Evolutionary conservation across 2,329 filamentous ascomycete genomes (phyloP), one percentile per base, ranked within the genome.

Genomic region (Paracamarosporium sp.): DNA sequence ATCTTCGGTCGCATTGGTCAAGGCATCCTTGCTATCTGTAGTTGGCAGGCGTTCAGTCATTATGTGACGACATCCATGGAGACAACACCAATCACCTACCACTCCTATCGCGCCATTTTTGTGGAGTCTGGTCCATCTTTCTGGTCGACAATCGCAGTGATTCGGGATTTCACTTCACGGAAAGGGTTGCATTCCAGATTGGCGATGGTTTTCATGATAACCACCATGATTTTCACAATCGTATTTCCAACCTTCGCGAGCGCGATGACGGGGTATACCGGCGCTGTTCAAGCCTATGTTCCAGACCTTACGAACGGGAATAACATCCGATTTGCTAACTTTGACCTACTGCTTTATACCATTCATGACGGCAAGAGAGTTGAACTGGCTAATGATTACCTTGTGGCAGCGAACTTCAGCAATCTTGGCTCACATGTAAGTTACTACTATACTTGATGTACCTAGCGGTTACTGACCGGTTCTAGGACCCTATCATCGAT

Each of bases 61-160:
- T 69, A 71, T 30, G 52, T 69, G 0, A 68, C 68, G 0, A 59
- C 62, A 0, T 64, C 57, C 2, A 70, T 72, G 65, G 62, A 65
- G 45, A 17, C 55, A 6, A 46, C 33, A 4, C 64, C 68, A 0
- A 27, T 70, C 1, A 68, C 68, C 0, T 69, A 59, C 46, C 35
- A 47, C 6, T 63, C 63, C 1, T 70, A 60, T 27, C 57, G 62
- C 2, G 58, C 61, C 0, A 41, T 70, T 0, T 71, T 70, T 15
- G 7, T 70, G 1, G 56, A 62, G 1, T 45, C 44, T 4, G 56
- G 45, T 1, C 53, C 65, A 2, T 25, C 53, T 1, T 5, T 68
- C 2, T 0, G 48, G 12, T 53, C 51, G 3, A 56, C 54, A 0
- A 12, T 43, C 1, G 25, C 28, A 4, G 27, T 57, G 4, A 45